A percentile compares a stretch with the other conserved stretches of the same genome.
These are phyloP conservation scores for Tirmania nivea DNA, from an alignment of 495 filamentous ascomycete species.

Conservation along the genomic window DNA sequence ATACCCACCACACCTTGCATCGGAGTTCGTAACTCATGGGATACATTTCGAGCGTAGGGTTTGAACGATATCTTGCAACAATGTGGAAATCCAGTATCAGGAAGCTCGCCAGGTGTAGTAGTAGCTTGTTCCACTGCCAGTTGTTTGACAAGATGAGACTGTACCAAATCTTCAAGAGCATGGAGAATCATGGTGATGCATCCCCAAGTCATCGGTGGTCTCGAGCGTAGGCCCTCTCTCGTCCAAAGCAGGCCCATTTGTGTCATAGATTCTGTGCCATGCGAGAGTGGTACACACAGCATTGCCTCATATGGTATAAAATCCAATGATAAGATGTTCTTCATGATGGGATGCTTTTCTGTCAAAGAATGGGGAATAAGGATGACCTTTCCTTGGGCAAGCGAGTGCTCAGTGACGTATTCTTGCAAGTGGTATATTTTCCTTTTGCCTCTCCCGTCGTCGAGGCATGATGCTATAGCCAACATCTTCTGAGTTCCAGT, in stretches of 20 bases:
- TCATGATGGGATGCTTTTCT: neutral
- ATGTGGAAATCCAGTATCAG: slow-evolving; percentile 28
- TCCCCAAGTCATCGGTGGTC: slow-evolving; percentile 40
- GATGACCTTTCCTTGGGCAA: slow-evolving; percentile 56
- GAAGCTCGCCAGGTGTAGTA: slow-evolving; percentile 9
- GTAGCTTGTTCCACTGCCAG: slow-evolving; percentile 21
- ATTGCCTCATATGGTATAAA: slow-evolving; percentile 38
- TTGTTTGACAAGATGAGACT: slow-evolving; percentile 35
- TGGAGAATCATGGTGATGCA: slow-evolving; percentile 54
- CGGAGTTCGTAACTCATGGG: slow-evolving; percentile 59
- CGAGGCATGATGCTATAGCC: slow-evolving; percentile 46
- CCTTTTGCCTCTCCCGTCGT: slow-evolving; percentile 35
- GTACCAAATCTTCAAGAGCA: slow-evolving; percentile 52
- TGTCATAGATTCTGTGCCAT: slow-evolving; percentile 46
- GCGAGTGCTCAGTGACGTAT: slow-evolving; percentile 43
- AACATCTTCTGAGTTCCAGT: slow-evolving; percentile 27
- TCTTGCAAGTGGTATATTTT: slow-evolving; percentile 35
- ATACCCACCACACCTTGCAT: slow-evolving; percentile 77
- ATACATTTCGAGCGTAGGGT: slow-evolving; percentile 57
- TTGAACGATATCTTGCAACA: slow-evolving; percentile 43
- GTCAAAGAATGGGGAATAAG: slow-evolving; percentile 42
- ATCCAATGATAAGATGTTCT: slow-evolving; percentile 27
- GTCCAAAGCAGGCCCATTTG: slow-evolving; percentile 64
- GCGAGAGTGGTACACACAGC: slow-evolving; percentile 49
- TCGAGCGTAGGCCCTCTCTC: slow-evolving; percentile 31